Evolutionary conservation across 768 basidiomycete species (phyloP).

Genomic region (Leucocoprinus leucothites): DNA sequence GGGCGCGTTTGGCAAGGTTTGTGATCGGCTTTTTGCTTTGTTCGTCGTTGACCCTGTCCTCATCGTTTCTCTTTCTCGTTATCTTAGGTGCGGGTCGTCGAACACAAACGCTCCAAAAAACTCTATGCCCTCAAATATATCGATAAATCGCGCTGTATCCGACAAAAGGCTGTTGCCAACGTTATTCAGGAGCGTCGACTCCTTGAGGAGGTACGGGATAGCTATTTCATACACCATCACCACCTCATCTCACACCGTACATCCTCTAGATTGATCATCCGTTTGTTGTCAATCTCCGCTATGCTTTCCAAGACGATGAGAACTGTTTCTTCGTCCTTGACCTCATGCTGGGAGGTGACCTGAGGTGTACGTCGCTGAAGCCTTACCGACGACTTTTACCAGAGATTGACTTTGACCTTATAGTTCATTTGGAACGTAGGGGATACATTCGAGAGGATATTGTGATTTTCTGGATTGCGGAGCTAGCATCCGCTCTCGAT

Average conservation of each 20-base stretch:
- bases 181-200: slow-evolving; percentile 92
- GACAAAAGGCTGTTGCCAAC: slow-evolving; percentile 88
- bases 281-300: slow-evolving; percentile 86
- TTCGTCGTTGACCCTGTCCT: background rate
- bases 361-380: slow-evolving; percentile 67
- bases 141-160: slow-evolving; percentile 90
- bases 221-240: slow-evolving; percentile 2
- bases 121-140: slow-evolving; percentile 97
- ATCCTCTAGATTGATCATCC: slow-evolving; percentile 74
- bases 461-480: slow-evolving; percentile 87
- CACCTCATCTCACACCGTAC: slow-evolving; percentile 4
- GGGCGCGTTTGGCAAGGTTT: slow-evolving; percentile 96
- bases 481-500: slow-evolving; percentile 78
- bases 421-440: slow-evolving; percentile 83
- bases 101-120: slow-evolving; percentile 90
- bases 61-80: slow-evolving; percentile 10
- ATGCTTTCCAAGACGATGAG: slow-evolving; percentile 96
- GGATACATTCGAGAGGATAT: slow-evolving; percentile 64
- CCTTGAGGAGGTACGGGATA: slow-evolving; percentile 74
- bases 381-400: slow-evolving; percentile 3
- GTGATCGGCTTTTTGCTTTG: slow-evolving; percentile 19
- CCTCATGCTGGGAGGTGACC: slow-evolving; percentile 93
- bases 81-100: slow-evolving; percentile 94
- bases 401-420: slow-evolving; percentile 1
- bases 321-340: slow-evolving; percentile 98